These are phyloP conservation scores for Parachaetomium inaequale DNA, from an alignment of 495 filamentous ascomycete genomes.

Conservation along the genomic window DNA sequence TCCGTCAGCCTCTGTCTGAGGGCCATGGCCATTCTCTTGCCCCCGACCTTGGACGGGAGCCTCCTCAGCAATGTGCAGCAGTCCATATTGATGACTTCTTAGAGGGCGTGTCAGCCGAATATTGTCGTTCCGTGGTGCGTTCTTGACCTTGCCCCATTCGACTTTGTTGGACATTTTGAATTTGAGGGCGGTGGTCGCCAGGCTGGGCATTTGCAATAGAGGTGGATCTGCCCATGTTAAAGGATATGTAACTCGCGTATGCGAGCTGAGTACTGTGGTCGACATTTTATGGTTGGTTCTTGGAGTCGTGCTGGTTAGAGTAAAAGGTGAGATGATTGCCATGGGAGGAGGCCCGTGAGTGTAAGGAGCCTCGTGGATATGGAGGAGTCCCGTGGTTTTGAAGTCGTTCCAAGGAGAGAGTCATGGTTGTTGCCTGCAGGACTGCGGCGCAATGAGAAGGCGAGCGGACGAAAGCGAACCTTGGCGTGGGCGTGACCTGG, in stretches of 20 bases:
- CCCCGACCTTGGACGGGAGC: neutral
- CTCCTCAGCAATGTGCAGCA: conserved; percentile 7
- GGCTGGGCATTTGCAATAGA: neutral
- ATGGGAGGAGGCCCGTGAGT: neutral
- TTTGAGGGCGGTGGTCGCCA: neutral
- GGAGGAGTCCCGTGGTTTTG: neutral
- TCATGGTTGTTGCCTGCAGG: conserved; percentile 8
- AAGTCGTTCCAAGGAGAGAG: neutral
- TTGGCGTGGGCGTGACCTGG: neutral
- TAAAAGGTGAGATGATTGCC: neutral
- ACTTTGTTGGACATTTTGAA: neutral
- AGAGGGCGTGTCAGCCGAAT: conserved; percentile 10
- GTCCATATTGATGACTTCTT: neutral
- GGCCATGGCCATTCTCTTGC: neutral
- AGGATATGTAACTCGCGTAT: neutral
- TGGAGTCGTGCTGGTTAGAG: neutral
- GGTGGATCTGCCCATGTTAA: neutral
- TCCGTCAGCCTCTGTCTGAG: neutral
- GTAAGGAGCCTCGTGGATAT: neutral
- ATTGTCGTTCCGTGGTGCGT: neutral
- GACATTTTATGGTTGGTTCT: neutral
- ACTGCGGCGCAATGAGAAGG: conserved; percentile 9
- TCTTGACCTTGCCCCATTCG: neutral
- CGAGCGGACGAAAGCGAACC: neutral
- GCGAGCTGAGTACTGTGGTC: neutral